Percentiles rank a stretch among this genome's conserved stretches.
These are phyloP conservation scores for Aspergillus fructus DNA, from an alignment of 2,329 filamentous ascomycete genomes.

Conservation along the genomic window DNA sequence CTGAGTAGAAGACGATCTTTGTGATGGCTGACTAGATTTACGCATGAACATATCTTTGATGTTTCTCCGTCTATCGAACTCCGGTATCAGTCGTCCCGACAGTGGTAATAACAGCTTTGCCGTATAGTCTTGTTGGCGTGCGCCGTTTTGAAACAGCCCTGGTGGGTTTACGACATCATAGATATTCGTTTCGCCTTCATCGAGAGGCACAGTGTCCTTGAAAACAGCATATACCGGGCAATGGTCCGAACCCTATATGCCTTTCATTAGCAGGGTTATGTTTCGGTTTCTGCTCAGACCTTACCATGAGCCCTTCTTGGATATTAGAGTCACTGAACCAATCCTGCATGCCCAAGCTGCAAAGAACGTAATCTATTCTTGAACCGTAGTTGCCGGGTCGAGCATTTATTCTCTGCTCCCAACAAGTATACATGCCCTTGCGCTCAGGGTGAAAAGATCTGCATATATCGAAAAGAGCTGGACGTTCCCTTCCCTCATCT, in stretches of 20 bases:
- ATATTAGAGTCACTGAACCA: conserved; percentile 85
- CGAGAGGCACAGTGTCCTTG: conserved; percentile 59
- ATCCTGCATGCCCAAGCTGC: conserved; percentile 71
- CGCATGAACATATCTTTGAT: conserved; percentile 92
- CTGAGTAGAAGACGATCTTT: conserved; percentile 12
- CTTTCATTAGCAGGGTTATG: conserved; percentile 19
- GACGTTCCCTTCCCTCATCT: conserved; percentile 67
- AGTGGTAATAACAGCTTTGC: conserved; percentile 65
- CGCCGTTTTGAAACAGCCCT: conserved; percentile 68
- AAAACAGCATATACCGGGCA: conserved; percentile 85
- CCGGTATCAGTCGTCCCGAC: conserved; percentile 80
- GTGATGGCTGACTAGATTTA: conserved; percentile 43
- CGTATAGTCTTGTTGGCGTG: conserved; percentile 65
- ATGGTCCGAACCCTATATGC: conserved; percentile 76
- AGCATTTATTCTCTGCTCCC: conserved; percentile 94
- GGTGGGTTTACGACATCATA: conserved; percentile 75
- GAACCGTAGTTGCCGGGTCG: conserved; percentile 91
- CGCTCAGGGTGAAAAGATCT: conserved; percentile 77
- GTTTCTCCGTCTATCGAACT: conserved; percentile 79
- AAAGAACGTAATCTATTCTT: conserved; percentile 91
- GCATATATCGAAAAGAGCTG: conserved; percentile 80
- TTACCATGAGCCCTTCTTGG: conserved; percentile 79
- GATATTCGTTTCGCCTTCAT: conserved; percentile 54
- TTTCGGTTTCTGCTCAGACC: conserved; percentile 3
- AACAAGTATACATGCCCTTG: conserved; percentile 92